A percentile compares a stretch with the other conserved stretches of the same genome.
These are phyloP conservation scores for Alternaria rosae DNA, from an alignment of 2,329 filamentous ascomycete species.

Conservation along the genomic window DNA sequence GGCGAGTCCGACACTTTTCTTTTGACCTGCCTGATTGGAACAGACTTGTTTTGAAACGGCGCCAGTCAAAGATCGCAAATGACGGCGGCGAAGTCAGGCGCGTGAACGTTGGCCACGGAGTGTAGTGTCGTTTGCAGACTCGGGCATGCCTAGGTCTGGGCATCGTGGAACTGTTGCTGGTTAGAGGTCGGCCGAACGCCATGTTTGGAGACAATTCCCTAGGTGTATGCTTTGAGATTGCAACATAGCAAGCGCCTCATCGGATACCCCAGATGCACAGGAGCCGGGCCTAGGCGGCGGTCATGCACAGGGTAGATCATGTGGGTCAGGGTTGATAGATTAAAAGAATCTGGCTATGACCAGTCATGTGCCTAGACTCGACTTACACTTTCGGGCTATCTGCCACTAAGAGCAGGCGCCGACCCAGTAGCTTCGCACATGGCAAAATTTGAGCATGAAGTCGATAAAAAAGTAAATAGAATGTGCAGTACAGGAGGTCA, in stretches of 20 bases:
- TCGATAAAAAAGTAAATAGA: not conserved
- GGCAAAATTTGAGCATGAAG: constrained; percentile 1
- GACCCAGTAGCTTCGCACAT: not conserved
- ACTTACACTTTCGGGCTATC: constrained; percentile 19
- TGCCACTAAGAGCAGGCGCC: constrained; percentile 14
- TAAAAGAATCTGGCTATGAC: constrained; percentile 21
- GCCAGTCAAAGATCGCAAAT: constrained; percentile 3
- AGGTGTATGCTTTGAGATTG: constrained; percentile 33
- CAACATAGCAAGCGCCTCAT: constrained; percentile 5
- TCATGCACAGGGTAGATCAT: constrained; percentile 32
- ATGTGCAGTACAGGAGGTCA: not conserved
- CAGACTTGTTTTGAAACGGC: constrained; percentile 7
- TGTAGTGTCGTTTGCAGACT: constrained; percentile 5
- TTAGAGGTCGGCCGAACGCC: constrained; percentile 21
- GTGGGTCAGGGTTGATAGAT: constrained; percentile 28
- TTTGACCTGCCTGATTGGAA: constrained; percentile 22
- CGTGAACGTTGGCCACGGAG: not conserved
- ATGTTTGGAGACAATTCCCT: constrained; percentile 20
- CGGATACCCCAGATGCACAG: constrained; percentile 22
- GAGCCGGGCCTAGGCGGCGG: constrained; percentile 12
- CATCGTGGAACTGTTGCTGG: constrained; percentile 12
- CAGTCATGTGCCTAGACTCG: constrained; percentile 29
- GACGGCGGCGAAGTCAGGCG: constrained; percentile 4
- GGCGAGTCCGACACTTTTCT: not conserved
- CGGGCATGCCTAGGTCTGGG: constrained; percentile 5